Conservation (phyloP, 345 rosid genomes). For the Microcos paniculata region DNA sequence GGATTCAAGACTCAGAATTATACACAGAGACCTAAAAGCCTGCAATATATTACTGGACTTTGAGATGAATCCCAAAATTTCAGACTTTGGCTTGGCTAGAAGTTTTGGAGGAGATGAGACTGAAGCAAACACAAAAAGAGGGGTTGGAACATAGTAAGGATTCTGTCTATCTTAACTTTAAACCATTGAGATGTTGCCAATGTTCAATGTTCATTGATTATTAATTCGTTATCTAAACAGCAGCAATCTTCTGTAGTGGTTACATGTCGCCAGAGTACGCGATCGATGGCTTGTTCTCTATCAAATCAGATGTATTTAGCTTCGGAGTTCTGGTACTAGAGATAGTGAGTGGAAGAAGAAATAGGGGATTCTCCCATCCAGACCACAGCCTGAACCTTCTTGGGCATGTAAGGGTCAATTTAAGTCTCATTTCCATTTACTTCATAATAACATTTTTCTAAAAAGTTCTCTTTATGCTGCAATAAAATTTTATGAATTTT, state of each 20-base stretch:
- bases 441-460: too few relatives aligned
- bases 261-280: neutral
- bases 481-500: neutral
- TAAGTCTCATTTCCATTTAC: too few relatives aligned
- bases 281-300: neutral
- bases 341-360: neutral
- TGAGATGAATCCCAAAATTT: slow-evolving; percentile 44
- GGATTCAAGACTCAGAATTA: slow-evolving; percentile 34
- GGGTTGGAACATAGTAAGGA: slow-evolving; percentile 50
- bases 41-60: slow-evolving; percentile 38
- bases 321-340: neutral
- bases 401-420: neutral
- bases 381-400: neutral
- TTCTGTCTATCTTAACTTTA: too few relatives aligned
- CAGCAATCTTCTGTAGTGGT: neutral
- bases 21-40: slow-evolving; percentile 39
- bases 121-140: slow-evolving; percentile 34
- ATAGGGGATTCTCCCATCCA: slow-evolving; percentile 2
- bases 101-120: slow-evolving; percentile 34
- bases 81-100: slow-evolving; percentile 44
- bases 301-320: neutral
- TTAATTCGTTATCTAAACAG: too few relatives aligned
- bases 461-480: too few relatives aligned
- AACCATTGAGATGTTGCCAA: neutral
- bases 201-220: neutral